These are phyloP conservation scores for Epichloe uncinata DNA, from an alignment of 2,329 filamentous ascomycete species.

Conservation along the genomic window DNA sequence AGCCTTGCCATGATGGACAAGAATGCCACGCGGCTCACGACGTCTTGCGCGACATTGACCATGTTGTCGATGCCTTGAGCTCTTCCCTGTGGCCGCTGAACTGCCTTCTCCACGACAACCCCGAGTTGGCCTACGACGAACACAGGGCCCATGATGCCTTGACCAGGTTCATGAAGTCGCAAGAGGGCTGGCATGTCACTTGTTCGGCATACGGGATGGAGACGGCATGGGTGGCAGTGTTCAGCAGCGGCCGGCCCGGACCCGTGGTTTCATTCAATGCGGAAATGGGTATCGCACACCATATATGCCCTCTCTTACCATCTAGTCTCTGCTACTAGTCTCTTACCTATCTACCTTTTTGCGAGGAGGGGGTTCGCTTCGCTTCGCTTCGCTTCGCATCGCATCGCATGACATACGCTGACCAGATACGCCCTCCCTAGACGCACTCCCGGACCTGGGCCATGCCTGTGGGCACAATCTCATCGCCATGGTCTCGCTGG, in stretches of 20 bases:
- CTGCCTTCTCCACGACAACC: slow-evolving; percentile 29
- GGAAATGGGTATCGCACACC: slow-evolving; percentile 16
- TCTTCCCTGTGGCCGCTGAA: slow-evolving; percentile 22
- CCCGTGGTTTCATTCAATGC: slow-evolving; percentile 29
- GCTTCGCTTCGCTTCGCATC: not conserved
- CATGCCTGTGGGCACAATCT: slow-evolving; percentile 44
- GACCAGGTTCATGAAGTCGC: slow-evolving; percentile 21
- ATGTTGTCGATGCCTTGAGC: slow-evolving; percentile 7
- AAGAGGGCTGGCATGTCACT: slow-evolving; percentile 25
- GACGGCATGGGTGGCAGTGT: slow-evolving; percentile 31
- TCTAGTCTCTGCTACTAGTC: not conserved
- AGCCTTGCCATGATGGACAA: not conserved
- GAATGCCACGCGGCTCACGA: not conserved
- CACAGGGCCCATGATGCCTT: slow-evolving; percentile 27
- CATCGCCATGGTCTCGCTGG: slow-evolving; percentile 25
- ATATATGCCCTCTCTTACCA: not conserved
- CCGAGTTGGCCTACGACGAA: slow-evolving; percentile 28
- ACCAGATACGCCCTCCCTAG: slow-evolving; percentile 9
- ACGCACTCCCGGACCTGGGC: slow-evolving; percentile 30
- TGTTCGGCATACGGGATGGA: slow-evolving; percentile 27
- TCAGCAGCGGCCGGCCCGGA: slow-evolving; percentile 20
- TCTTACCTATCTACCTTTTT: no score
- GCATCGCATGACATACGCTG: not conserved
- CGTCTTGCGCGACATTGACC: slow-evolving; percentile 27
- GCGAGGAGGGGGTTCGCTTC: no score